Evolutionary conservation across 1,284 basidiomycete species (phyloP).

Genomic region (Chalciporus piperatoides): DNA sequence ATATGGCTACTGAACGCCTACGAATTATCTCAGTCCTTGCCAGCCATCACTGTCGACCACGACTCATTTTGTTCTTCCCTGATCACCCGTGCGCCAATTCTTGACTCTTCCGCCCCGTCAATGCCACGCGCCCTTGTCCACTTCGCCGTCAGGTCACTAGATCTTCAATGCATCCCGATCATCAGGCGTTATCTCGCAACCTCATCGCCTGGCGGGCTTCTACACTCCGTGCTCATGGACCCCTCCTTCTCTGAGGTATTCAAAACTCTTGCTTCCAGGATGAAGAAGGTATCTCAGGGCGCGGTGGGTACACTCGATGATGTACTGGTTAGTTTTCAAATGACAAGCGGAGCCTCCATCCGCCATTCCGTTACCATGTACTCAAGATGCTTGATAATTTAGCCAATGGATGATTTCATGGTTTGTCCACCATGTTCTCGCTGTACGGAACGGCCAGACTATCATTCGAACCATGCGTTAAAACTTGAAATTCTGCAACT

Average conservation of each 20-base stretch:
- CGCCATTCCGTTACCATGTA: constrained; percentile 22
- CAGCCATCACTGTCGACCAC: constrained; percentile 42
- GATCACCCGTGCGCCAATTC: constrained; percentile 37
- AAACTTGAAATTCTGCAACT: constrained; percentile 32
- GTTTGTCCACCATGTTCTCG: constrained; percentile 35
- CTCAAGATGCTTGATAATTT: constrained; percentile 30
- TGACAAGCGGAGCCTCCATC: constrained; percentile 13
- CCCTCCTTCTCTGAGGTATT: constrained; percentile 13
- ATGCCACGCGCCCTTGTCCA: constrained; percentile 34
- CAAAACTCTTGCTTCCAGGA: constrained; percentile 13
- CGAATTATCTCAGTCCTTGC: constrained; percentile 1
- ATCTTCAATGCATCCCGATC: constrained; percentile 34
- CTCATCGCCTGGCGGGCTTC: constrained; percentile 15
- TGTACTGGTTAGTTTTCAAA: constrained; percentile 30
- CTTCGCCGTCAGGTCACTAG: constrained; percentile 41
- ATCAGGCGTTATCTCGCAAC: constrained; percentile 34
- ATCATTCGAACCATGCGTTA: constrained; percentile 22
- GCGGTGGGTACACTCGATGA: constrained; percentile 9
- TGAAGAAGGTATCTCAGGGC: constrained; percentile 14
- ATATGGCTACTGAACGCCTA: background rate
- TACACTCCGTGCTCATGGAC: constrained; percentile 24
- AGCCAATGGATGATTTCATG: constrained; percentile 42
- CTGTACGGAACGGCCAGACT: constrained; percentile 22
- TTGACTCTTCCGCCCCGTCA: constrained; percentile 16
- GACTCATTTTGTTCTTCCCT: constrained; percentile 46